Evolutionary conservation across 805 yeast genomes (phyloP).

Genomic region (Starmerella davenportii): DNA sequence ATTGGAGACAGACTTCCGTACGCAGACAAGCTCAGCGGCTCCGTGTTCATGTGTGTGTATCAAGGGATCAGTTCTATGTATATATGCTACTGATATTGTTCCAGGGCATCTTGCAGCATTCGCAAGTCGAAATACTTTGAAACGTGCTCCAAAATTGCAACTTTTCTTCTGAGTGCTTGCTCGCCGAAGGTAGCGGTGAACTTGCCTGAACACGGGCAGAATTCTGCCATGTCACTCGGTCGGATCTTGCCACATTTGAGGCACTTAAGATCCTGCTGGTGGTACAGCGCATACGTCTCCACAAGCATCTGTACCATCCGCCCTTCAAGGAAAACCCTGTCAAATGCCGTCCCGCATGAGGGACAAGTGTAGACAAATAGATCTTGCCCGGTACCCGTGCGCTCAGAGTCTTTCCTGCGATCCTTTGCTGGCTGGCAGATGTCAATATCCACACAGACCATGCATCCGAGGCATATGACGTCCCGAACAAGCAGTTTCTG

Average conservation of each 20-base stretch:
- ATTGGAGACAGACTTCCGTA: no score
- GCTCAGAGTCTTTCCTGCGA: not conserved
- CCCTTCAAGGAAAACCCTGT: conserved; percentile 62
- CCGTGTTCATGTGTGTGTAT: no score
- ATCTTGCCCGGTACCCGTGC: conserved; percentile 13
- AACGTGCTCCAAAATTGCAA: not conserved
- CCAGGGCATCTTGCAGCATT: conserved; percentile 1
- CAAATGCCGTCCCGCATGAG: conserved; percentile 46
- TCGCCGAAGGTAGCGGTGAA: conserved; percentile 3
- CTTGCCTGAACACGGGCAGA: conserved; percentile 74
- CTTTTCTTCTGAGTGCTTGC: not conserved
- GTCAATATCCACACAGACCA: conserved; percentile 56
- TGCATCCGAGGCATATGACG: conserved; percentile 66
- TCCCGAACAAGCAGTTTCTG: conserved; percentile 47
- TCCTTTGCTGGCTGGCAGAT: conserved; percentile 36
- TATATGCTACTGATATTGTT: not conserved
- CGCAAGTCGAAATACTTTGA: not conserved
- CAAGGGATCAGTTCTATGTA: no score
- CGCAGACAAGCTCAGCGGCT: no score
- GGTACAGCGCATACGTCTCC: conserved; percentile 38
- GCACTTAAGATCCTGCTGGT: conserved; percentile 69
- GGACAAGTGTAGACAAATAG: conserved; percentile 35
- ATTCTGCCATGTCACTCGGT: conserved; percentile 48
- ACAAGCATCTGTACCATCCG: conserved; percentile 48
- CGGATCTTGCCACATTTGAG: conserved; percentile 52